Evolutionary conservation across 148 eudicot genomes (phyloP), one percentile per base, ranked within the genome.

Genomic region (Chenopodium album): DNA sequence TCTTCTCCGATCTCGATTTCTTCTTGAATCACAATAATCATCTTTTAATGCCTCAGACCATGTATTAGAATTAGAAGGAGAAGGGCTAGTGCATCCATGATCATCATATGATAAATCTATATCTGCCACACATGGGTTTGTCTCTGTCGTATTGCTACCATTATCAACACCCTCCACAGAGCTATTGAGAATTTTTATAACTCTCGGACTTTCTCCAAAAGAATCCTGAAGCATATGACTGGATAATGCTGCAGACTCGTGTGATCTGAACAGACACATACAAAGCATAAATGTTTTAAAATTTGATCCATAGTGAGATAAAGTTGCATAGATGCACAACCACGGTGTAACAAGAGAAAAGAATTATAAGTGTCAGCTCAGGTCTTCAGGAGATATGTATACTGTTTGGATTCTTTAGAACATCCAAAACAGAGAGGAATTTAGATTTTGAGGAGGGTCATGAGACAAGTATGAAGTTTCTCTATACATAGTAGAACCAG

Each of bases 61-160:
- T 20, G 20, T 71, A 56, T 70, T 60, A 28, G 82, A 78, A 83
- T 78, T 70, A 32, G 79, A 80, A 32, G 75, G 71, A 66, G 78
- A 64, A 37, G 73, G 52, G 32, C 68, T 79, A 70, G 75, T 78
- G 69, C 64, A 41, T 22, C 48, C 31, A 56, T 72, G 65, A 56
- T 78, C 81, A 82, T 78, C 85, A 72, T 54, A 82, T 71, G 78
- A 71, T 71, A 78, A 66, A 77, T 82, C 81, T 82, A 78, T 71
- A 37, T 71, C 81, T 78, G 85, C 85, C 65, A 78, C 81, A 71
- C 81, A 82, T 71, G 85, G 85, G 46, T 82, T 82, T 32, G 81
- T 63, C 8, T 65, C 85, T 62, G 78, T 32, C 16, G 81, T 71
- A 78, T 78, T 60, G 56, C 67, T 65, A 75, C 67, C 69, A 20